A percentile compares a stretch with the other conserved stretches of the same genome.
These are phyloP conservation scores for Eudorina sp. DNA, from an alignment of 139 green algal genomes.

Conservation along the genomic window DNA sequence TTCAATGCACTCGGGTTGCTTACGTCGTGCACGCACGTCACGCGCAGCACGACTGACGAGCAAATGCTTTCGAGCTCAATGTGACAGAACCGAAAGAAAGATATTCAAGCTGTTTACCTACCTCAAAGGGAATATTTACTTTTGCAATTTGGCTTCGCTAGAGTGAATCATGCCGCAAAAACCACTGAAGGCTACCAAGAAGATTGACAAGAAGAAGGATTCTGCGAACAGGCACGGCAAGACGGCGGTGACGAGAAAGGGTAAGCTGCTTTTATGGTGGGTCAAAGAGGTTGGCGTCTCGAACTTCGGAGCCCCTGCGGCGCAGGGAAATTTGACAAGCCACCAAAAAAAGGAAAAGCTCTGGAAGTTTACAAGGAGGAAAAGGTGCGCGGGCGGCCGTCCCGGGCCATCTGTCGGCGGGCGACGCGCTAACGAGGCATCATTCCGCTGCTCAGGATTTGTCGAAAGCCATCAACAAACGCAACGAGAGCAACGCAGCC, in stretches of 20 bases:
- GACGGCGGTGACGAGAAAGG: slow-evolving; percentile 16
- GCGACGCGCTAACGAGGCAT: no score
- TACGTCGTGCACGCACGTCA: no score
- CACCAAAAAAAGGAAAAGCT: slow-evolving; percentile 23
- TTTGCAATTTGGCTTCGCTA: no score
- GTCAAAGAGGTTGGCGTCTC: background rate
- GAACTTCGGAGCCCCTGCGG: background rate
- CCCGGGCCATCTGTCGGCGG: no score
- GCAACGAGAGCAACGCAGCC: slow-evolving; percentile 35
- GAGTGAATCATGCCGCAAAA: slow-evolving; percentile 40
- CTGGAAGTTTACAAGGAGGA: background rate
- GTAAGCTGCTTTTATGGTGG: background rate
- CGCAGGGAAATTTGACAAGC: slow-evolving; percentile 40
- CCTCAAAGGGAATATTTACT: no score
- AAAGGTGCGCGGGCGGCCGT: background rate
- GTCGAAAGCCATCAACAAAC: slow-evolving; percentile 51
- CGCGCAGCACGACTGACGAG: no score
- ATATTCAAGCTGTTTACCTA: no score
- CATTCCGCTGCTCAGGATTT: slow-evolving; percentile 25
- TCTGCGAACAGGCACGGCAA: slow-evolving; percentile 46
- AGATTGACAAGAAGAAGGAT: slow-evolving; percentile 52
- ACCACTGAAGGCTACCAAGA: slow-evolving; percentile 31
- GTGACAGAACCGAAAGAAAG: no score
- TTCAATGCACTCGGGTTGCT: no score
- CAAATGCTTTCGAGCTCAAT: no score